Base-by-base conservation (phyloP, 1,284 basidiomycete genomes). In the Leccinum subrobustum region DNA sequence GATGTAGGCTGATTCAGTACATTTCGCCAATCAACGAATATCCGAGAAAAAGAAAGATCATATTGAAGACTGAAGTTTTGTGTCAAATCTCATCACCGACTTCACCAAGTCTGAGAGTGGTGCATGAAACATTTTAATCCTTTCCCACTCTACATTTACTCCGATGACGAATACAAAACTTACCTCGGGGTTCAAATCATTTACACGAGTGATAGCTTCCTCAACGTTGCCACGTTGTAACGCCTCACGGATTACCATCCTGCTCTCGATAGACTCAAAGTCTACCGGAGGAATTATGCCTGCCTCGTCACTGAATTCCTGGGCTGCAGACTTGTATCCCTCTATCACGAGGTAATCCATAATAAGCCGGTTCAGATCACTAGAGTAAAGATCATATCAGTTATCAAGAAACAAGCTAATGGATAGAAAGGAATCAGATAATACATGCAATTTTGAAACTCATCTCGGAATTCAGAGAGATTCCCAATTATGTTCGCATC, bases 331-430 rank as follows among this genome's bases (percentile, higher is more conserved):
- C 72, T 96, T 95, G 82, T 96, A 98, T 2, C 96, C 96, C 73
- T 98, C 96, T 60, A 97, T 95, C 64, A 98, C 92, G 61, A 99
- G 89, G 75, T 98, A 99, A 75, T 99, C 95, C 88, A 98, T 96
- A 53, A 99, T 87, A n/a, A 99, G 84, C 4, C 90, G 85, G 75
- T 99, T 97, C 63, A 99, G 79, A 75, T 99, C 96, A 76, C 96
- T 83, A 69, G 52, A 64, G 35, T 37, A 48, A 52, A 67, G 52
- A 20, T 52, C 56, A 69, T 69, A 73, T 76, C 59, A 70, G 78
- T 63, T 69, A 74, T 76, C 73, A 75, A 68, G 76, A 73, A 70
- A 67, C 60, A 47, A 33, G 60, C 59, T 52, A 59, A 33, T 39
- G 65, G 60, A 61, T 67, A 60, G 60, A 48, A 64, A 51, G 60